A percentile compares a stretch with the other conserved stretches of the same genome.
phyloP scores from a whole-genome alignment of 2,329 filamentous ascomycete genomes.

The Fusarium sacchari region DNA sequence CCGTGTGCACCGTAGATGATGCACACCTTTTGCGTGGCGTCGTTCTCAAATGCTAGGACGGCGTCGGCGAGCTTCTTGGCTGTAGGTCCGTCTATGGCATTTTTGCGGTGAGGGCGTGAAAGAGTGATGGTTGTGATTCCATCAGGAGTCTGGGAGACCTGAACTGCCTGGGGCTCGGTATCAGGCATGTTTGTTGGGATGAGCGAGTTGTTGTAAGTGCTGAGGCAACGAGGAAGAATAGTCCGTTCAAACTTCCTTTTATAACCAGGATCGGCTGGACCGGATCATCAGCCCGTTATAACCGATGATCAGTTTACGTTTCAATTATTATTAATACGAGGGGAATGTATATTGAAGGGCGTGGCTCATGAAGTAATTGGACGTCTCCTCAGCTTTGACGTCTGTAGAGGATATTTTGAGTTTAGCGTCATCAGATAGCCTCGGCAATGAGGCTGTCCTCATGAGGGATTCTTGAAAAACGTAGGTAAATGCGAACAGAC shows the following conservation, averaged over 20 bases:
- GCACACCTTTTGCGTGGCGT: neutral
- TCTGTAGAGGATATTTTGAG: neutral
- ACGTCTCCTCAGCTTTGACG: neutral
- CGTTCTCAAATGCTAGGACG: neutral
- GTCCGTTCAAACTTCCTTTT: fast-evolving
- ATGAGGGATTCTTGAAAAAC: fast-evolving
- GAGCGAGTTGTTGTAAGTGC: neutral
- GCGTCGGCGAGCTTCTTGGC: constrained; percentile 9
- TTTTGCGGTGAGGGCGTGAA: constrained; percentile 3
- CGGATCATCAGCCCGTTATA: neutral
- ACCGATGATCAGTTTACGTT: fast-evolving
- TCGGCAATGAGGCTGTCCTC: neutral
- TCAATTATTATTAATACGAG: neutral
- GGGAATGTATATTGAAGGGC: neutral
- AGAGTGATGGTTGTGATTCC: constrained; percentile 14
- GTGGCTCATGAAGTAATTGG: neutral
- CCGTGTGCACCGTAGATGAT: constrained; percentile 4
- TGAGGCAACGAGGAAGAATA: neutral
- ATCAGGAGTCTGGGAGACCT: neutral
- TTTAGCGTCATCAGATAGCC: neutral
- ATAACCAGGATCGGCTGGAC: neutral
- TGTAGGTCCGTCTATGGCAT: constrained; percentile 7
- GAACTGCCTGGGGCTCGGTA: neutral
- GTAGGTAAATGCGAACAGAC: neutral
- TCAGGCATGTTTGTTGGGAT: neutral